Conservation (phyloP, 164 flowering plant species). For the Vitis vinifera region DNA sequence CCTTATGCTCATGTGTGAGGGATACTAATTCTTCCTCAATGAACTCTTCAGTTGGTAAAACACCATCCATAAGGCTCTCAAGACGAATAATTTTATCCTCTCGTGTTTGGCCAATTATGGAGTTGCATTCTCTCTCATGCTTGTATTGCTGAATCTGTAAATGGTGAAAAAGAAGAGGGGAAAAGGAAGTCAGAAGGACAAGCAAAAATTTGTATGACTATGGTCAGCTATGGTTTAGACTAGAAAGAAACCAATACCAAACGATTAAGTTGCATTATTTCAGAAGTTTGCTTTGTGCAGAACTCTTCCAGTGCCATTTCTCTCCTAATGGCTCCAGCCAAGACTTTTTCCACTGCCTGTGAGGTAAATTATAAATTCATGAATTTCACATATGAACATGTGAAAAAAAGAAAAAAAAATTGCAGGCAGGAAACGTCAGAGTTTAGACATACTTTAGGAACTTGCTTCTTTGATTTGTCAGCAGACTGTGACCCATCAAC, state of each 20-base stretch:
- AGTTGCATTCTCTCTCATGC: slow-evolving; percentile 97
- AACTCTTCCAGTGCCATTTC: slow-evolving; percentile 95
- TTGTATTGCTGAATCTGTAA: slow-evolving; percentile 90
- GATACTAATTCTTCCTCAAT: slow-evolving; percentile 79
- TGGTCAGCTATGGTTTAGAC: neutral
- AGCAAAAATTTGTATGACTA: neutral
- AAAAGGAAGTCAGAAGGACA: neutral
- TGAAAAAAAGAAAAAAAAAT: neutral
- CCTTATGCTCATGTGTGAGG: slow-evolving; percentile 76
- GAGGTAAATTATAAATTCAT: neutral
- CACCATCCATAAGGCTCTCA: slow-evolving; percentile 95
- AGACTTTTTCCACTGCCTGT: slow-evolving; percentile 95
- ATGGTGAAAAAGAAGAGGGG: neutral
- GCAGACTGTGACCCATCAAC: slow-evolving; percentile 46
- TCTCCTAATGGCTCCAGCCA: slow-evolving; percentile 94
- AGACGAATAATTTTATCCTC: slow-evolving; percentile 95
- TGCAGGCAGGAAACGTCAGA: neutral
- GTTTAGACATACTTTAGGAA: slow-evolving; percentile 70
- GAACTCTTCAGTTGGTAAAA: slow-evolving; percentile 81
- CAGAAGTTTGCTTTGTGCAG: slow-evolving; percentile 77
- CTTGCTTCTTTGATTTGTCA: slow-evolving; percentile 58
- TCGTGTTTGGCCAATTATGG: slow-evolving; percentile 73
- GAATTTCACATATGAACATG: neutral
- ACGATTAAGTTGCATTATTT: slow-evolving; percentile 85
- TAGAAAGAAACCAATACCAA: slow-evolving; percentile 46